phyloP scores from a whole-genome alignment of 2,329 filamentous ascomycete species.

The Colletotrichum nymphaeae region DNA sequence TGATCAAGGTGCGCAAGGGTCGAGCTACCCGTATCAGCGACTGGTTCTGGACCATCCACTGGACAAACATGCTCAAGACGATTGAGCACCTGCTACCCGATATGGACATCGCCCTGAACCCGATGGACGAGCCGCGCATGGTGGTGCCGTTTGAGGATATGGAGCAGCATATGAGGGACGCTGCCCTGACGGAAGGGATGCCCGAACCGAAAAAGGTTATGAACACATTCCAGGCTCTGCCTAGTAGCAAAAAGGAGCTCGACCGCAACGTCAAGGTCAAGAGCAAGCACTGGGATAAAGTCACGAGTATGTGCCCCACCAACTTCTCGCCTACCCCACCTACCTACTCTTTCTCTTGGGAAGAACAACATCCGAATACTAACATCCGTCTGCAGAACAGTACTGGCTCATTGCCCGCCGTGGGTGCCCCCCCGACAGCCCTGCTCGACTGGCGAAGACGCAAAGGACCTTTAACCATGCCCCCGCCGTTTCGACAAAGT shows the following conservation, averaged over 20 bases:
- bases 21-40: conserved; percentile 62
- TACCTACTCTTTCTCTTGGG: neutral
- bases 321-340: neutral
- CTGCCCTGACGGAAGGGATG: conserved; percentile 59
- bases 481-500: conserved; percentile 57
- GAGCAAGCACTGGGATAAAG: conserved; percentile 60
- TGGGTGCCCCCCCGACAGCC: conserved; percentile 72
- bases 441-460: conserved; percentile 60
- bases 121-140: conserved; percentile 75
- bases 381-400: conserved; percentile 48
- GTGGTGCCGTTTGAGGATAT: conserved; percentile 74
- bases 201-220: conserved; percentile 56
- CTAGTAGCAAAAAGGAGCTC: conserved; percentile 48
- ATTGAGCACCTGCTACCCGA: conserved; percentile 70
- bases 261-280: conserved; percentile 48
- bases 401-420: conserved; percentile 69
- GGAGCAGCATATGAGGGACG: conserved; percentile 62
- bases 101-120: conserved; percentile 75
- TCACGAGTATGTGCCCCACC: conserved; percentile 53
- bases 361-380: neutral
- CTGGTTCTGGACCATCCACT: conserved; percentile 70
- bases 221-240: conserved; percentile 55
- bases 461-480: conserved; percentile 56
- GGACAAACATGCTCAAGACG: conserved; percentile 63
- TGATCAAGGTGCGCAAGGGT: conserved; percentile 67